Base-by-base conservation (phyloP, 2,329 filamentous ascomycete species). In the Pseudogymnoascus sp. region DNA sequence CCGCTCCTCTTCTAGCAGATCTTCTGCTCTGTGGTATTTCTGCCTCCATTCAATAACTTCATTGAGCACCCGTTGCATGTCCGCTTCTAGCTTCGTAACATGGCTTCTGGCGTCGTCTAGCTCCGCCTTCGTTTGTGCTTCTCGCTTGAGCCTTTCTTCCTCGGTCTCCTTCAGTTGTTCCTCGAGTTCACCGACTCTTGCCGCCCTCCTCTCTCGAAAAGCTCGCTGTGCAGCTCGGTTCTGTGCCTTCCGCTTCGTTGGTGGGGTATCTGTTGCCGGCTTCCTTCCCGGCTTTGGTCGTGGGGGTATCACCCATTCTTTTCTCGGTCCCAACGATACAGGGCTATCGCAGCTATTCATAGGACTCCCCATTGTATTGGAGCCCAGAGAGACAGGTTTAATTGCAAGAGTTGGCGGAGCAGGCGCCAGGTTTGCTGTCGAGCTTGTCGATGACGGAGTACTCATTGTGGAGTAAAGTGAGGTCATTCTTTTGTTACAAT, bases 171-270 rank as follows among this genome's bases (percentile, higher is more conserved):
- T 84, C 6, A 89, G 77, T 71, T 87, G 83, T 68, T 88, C 84
- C 73, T 90, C 86, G 33, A 89, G 77, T 72, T 89, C 93, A 40
- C 89, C 88, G 6, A 97, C 90, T 40, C 91, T 89, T 24, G 91
- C 90, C 2, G 91, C 91, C 66, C 93, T 85, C 64, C 93, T 83
- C 76, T 96, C 92, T 35, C 93, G 84, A 76, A 98, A 98, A 1
- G 90, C 91, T 64, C 93, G 82, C 78, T 98, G 93, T 2, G 93
- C 93, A 56, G 91, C 90, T 65, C 95, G 85, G 75, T 98, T 98
- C 78, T 98, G 95, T 1, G 91, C 90, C 79, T 97, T 96, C 68
- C 95, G 86, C 78, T 96, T 96, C 46, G 92, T 96, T 1, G 90
- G 90, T 12, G 93, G 92, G 61, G 93, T 96, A 73, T 97, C 93